Conservation (phyloP, 2,329 filamentous ascomycete genomes). For the Lachnellula hyalina region DNA sequence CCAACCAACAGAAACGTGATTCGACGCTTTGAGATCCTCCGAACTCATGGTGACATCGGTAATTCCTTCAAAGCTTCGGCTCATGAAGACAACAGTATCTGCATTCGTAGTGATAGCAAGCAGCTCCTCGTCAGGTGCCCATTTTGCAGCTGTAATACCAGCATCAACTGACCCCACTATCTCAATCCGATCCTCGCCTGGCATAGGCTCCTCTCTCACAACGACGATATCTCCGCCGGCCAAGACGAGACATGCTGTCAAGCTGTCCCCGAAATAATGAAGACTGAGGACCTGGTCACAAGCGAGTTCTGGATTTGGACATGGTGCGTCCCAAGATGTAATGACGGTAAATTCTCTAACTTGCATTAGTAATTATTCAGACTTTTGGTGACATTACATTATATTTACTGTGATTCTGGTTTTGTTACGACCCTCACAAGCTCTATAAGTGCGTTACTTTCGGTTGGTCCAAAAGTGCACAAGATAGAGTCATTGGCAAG, state of each 20-base stretch:
- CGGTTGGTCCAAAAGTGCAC: conserved; percentile 77
- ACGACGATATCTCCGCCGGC: conserved; percentile 87
- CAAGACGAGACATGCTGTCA: conserved; percentile 74
- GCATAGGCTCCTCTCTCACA: conserved; percentile 65
- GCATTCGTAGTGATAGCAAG: conserved; percentile 76
- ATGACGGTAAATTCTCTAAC: conserved; percentile 41
- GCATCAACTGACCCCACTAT: conserved; percentile 93
- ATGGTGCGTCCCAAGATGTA: conserved; percentile 84
- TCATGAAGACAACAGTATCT: conserved; percentile 85
- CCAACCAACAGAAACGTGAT: conserved; percentile 95
- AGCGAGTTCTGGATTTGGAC: conserved; percentile 67
- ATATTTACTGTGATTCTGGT: conserved; percentile 29
- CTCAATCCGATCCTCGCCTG: conserved; percentile 75
- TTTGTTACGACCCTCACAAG: conserved; percentile 52
- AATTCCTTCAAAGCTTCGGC: conserved; percentile 79
- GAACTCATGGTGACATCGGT: conserved; percentile 65
- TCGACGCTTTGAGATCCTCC: conserved; percentile 81
- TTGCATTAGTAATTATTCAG: conserved; percentile 27
- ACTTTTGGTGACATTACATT: conserved; percentile 30
- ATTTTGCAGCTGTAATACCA: conserved; percentile 81
- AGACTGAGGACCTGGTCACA: conserved; percentile 73
- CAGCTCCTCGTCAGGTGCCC: conserved; percentile 94
- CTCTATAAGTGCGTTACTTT: conserved; percentile 65
- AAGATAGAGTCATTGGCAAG: conserved; percentile 70
- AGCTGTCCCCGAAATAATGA: conserved; percentile 79